Evolutionary conservation across 306 rosid species (phyloP).

Genomic region (Ammopiptanthus mongolicus): DNA sequence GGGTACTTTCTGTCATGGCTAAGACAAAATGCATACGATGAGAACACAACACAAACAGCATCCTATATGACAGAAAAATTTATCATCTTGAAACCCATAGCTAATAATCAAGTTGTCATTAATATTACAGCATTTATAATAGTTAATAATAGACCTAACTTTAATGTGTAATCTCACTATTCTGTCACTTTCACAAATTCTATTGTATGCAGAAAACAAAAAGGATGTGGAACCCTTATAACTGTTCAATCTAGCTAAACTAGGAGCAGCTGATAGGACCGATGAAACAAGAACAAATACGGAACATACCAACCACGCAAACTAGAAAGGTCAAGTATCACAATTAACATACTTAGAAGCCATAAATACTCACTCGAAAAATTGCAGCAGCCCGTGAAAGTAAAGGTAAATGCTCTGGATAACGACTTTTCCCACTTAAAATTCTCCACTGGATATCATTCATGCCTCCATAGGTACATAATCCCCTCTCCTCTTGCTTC

Average conservation of each 20-base stretch:
- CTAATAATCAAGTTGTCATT: not conserved
- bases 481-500: slow-evolving; percentile 76
- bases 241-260: not conserved
- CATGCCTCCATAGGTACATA: slow-evolving; percentile 40
- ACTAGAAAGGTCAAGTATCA: not conserved
- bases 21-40: not conserved
- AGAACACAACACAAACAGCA: not conserved
- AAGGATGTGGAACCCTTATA: not conserved
- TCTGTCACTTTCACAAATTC: not conserved
- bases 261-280: not conserved
- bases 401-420: slow-evolving; percentile 81
- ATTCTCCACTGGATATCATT: slow-evolving; percentile 82
- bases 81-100: not conserved
- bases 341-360: not conserved
- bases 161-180: not conserved
- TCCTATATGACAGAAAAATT: not conserved
- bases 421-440: slow-evolving; percentile 92
- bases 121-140: not conserved
- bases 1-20: not conserved
- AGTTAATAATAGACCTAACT: not conserved
- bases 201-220: not conserved
- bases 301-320: not conserved
- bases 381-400: slow-evolving; percentile 95
- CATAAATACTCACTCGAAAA: slow-evolving; percentile 68
- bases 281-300: not conserved